A percentile compares a stretch with the other conserved stretches of the same genome.
Conservation (phyloP, 352 stramenopile genomes). For the Pythium volutum region DNA sequence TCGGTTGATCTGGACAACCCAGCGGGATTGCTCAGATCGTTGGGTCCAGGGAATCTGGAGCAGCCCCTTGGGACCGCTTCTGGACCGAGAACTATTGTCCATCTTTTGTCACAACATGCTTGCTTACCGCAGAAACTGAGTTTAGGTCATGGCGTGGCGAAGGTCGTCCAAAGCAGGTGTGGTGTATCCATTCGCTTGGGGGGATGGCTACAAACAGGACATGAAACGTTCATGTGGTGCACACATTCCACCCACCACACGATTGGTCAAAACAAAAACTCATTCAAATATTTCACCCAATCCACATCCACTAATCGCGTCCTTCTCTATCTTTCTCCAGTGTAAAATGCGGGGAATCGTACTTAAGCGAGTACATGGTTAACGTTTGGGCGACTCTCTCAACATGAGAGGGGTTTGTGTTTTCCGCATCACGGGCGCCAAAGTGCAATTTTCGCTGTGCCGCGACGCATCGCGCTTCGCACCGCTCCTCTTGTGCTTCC, state of each 20-base stretch:
- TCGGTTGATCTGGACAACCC: background rate
- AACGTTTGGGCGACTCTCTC: background rate
- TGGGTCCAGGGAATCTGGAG: too few species aligned
- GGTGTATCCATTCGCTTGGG: background rate
- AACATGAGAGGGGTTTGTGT: background rate
- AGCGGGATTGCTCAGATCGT: too few species aligned
- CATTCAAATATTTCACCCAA: conserved; percentile 14
- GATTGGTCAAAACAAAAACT: conserved; percentile 5
- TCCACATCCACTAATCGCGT: background rate
- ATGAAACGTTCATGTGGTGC: conserved; percentile 3
- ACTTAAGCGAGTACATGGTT: background rate
- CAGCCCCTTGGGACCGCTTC: background rate
- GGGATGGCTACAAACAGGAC: background rate
- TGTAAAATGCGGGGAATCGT: background rate
- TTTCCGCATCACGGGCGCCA: background rate
- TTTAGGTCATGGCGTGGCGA: too few species aligned
- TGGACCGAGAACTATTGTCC: background rate
- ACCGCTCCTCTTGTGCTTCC: background rate
- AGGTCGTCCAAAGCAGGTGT: too few species aligned
- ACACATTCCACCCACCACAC: background rate
- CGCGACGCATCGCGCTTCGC: background rate
- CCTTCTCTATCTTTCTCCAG: conserved; percentile 1
- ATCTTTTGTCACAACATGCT: background rate
- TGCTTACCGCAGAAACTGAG: too few species aligned
- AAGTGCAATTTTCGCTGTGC: background rate